Base-by-base conservation (phyloP, 2,329 filamentous ascomycete genomes). In the Trichoderma hamatum region DNA sequence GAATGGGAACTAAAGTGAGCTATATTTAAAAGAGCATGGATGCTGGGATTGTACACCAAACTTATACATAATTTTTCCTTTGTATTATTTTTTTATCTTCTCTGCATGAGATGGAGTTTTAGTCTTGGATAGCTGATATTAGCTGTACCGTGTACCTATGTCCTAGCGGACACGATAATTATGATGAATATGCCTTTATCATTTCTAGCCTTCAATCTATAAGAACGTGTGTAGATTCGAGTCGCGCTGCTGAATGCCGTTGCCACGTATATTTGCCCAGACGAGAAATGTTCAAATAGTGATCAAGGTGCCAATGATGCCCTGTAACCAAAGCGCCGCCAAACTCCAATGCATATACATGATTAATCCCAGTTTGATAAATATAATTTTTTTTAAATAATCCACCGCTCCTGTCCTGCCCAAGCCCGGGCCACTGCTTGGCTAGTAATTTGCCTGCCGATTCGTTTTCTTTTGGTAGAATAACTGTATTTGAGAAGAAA, bases 1-100 rank as follows among this genome's bases (percentile, higher is more conserved):
- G 94, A 1, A 98, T 98, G 95, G 96, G 95, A 2, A 92, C 96
- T 72, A 98, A 97, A 83, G 94, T 98, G 76, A 97, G 92, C 78
- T 98, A 98, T 82, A 96, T 99, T 70, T 98, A 81, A 84, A 51
- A 24, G 64, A 28, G 55, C 21, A n/a, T 26, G 39, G 26, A 52
- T 32, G 16, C 36, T 34, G 30, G 56, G 30, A 55, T 51, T 66
- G 54, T 66, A 58, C 63, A 66, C 63, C 62, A 65, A 34, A 43
- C n/a, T 26, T 64, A 32, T 59, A 39, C 30, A 39, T 69, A 63
- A 66, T 73, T 36, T 49, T 51, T 46, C 52, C 39, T 66, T 58
- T 59, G 36, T 66, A 46, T 46, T 34, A 36, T 51, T 58, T 26
- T 66, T 26, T n/a, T 59, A 43, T 64, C 36, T 34, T 74, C 58